A percentile compares a stretch with the other conserved stretches of the same genome.
Evolutionary conservation across 305 asterid species (phyloP).

Genomic region (Solanum chacoense): DNA sequence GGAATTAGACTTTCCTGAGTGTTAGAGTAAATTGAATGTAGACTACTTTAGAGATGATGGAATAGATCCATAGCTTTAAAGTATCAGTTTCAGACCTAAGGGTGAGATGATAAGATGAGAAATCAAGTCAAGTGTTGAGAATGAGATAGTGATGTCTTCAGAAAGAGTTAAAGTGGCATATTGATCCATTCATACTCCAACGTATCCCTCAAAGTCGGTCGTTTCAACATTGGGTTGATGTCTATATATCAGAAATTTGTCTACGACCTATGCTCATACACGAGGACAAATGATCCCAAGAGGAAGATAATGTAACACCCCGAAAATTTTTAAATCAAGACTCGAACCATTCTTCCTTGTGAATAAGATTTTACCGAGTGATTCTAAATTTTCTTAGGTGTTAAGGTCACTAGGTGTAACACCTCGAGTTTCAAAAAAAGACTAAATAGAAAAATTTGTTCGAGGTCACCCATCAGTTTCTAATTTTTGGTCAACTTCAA

Average conservation of each 20-base stretch:
- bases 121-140: background rate
- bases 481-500: background rate
- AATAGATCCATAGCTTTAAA: background rate
- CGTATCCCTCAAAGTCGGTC: background rate
- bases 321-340: no score
- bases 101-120: background rate
- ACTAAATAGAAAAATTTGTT: background rate
- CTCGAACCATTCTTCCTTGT: background rate
- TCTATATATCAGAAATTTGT: background rate
- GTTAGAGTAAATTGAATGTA: background rate
- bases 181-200: no score
- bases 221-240: background rate
- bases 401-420: background rate
- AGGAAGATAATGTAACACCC: background rate
- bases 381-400: background rate
- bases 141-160: background rate
- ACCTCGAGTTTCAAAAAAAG: background rate
- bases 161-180: background rate
- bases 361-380: background rate
- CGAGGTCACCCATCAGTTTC: background rate
- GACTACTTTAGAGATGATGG: background rate
- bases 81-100: background rate
- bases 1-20: background rate
- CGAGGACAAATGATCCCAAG: background rate
- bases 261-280: background rate